phyloP scores from a whole-genome alignment of 2,329 filamentous ascomycete genomes.

The Ophiostoma angusticollis region DNA sequence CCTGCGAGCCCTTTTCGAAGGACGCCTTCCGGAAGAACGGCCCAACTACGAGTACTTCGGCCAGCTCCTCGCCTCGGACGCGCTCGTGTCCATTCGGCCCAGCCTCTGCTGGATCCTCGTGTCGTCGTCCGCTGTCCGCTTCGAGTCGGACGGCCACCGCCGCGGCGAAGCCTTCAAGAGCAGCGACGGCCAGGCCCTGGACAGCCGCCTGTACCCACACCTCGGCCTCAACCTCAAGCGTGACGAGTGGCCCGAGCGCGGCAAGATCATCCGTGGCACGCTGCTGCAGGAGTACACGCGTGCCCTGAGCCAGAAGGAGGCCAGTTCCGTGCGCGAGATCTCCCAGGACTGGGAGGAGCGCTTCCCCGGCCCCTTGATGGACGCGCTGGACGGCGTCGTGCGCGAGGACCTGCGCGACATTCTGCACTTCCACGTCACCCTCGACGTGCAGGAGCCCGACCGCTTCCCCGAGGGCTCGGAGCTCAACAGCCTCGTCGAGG shows the following conservation, averaged over 20 bases:
- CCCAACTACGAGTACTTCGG: constrained; percentile 52
- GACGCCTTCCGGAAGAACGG: constrained; percentile 42
- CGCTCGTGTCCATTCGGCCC: constrained; percentile 39
- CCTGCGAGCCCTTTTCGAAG: constrained; percentile 46
- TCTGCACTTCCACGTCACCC: constrained; percentile 48
- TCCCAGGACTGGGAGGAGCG: constrained; percentile 43
- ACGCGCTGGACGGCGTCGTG: constrained; percentile 34
- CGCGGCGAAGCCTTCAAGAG: constrained; percentile 24
- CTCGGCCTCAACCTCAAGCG: constrained; percentile 40
- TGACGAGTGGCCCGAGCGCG: constrained; percentile 32
- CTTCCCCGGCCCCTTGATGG: constrained; percentile 40
- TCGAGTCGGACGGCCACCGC: constrained; percentile 32
- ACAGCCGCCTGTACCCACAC: constrained; percentile 40
- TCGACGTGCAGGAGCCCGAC: constrained; percentile 44
- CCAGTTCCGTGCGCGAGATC: constrained; percentile 40
- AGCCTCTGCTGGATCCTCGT: constrained; percentile 48
- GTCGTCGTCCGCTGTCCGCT: constrained; percentile 36
- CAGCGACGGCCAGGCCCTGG: constrained; percentile 28
- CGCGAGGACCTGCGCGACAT: constrained; percentile 41
- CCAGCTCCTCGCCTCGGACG: constrained; percentile 40
- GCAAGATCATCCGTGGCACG: constrained; percentile 32
- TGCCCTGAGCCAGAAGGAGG: constrained; percentile 40
- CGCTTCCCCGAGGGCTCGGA: constrained; percentile 47
- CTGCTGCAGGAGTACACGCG: constrained; percentile 48
- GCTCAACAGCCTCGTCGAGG: constrained; percentile 45